Percentiles rank a stretch among this genome's conserved stretches.
Evolutionary conservation across 2,329 filamentous ascomycete genomes (phyloP).

Genomic region (Ophiostoma novo-ulmi): DNA sequence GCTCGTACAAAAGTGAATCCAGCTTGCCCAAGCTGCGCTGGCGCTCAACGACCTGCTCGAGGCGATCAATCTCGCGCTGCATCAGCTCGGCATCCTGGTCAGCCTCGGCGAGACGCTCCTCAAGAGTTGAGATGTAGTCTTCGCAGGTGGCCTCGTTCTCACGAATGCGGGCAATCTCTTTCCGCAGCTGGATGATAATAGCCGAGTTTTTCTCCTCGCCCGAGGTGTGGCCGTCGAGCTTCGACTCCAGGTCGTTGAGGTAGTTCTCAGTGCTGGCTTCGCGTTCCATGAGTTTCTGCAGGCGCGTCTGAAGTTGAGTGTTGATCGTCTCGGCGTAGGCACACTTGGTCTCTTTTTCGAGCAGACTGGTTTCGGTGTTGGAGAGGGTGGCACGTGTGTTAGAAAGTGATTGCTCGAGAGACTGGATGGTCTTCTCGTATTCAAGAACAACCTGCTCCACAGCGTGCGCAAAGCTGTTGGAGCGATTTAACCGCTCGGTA

Average conservation of each 20-base stretch:
- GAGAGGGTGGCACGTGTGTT: constrained; percentile 80
- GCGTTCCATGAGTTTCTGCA: constrained; percentile 90
- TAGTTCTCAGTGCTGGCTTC: constrained; percentile 91
- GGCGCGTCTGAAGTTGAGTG: constrained; percentile 75
- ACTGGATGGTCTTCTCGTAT: constrained; percentile 98
- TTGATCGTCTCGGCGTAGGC: constrained; percentile 92
- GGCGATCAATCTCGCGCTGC: constrained; percentile 89
- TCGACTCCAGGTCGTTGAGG: constrained; percentile 82
- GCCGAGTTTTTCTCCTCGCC: constrained; percentile 90
- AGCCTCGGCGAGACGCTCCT: constrained; percentile 89
- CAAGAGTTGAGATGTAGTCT: constrained; percentile 94
- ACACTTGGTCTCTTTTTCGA: constrained; percentile 91
- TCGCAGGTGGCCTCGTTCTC: constrained; percentile 89
- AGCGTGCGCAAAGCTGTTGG: constrained; percentile 90
- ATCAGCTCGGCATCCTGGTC: constrained; percentile 95
- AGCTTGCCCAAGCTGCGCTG: constrained; percentile 92
- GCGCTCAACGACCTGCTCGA: constrained; percentile 92
- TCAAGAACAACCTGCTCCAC: constrained; percentile 95
- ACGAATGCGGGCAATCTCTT: constrained; percentile 79
- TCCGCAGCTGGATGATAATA: constrained; percentile 79
- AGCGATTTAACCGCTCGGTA: constrained; percentile 83
- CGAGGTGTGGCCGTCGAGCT: constrained; percentile 82
- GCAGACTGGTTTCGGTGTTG: constrained; percentile 73
- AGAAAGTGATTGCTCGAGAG: constrained; percentile 82
- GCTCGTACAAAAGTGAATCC: constrained; percentile 83